Base-by-base conservation (phyloP, 2,329 filamentous ascomycete species). In the Penicillium olsonii region DNA sequence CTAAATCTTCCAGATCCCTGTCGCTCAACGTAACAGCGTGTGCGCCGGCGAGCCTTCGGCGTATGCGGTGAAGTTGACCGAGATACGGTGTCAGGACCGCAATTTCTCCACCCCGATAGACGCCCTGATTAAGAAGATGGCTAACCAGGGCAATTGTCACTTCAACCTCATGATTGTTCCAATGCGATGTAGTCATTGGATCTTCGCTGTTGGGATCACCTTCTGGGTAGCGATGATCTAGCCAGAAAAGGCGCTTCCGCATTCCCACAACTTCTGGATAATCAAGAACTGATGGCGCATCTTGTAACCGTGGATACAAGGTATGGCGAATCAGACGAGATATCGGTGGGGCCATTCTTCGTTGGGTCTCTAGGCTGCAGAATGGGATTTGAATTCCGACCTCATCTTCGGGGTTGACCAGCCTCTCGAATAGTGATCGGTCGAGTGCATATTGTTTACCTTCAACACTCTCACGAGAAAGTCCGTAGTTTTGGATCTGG, bases 11-110 rank as follows among this genome's bases (percentile, higher is more conserved):
- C 3, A 50, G 6, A 7, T 53, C 46, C 2, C 46, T 31, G 12
- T 53, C 50, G n/a, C 42, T 53, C 1, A 53, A 46, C 14, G 34
- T 50, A 12, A 53, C 31, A 6, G 50, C 42, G 12, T 50, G 50
- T 24, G 46, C 41, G 0, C 40, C 50, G 35, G 31, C 34, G 0
- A 53, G 38, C 15, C 46, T 50, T 46, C 26, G 18, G 18, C 35
- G 50, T 1, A 61, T 45, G 27, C 54, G 52, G 15, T 43, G 53
- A 7, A 62, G 8, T 15, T 62, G 50, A 0, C 52, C 52, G 2
- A 53, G 44, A 38, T 63, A 63, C 0, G 57, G 59, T 0, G 59
- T 62, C 4, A 63, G 37, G 4, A 63, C 44, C 4, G 59, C 61
- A 38, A 63, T 57, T 33, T 62, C 54, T 1, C 35, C 51, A n/a